Conservation (phyloP, 257 asterid species). For the Salvia splendens region DNA sequence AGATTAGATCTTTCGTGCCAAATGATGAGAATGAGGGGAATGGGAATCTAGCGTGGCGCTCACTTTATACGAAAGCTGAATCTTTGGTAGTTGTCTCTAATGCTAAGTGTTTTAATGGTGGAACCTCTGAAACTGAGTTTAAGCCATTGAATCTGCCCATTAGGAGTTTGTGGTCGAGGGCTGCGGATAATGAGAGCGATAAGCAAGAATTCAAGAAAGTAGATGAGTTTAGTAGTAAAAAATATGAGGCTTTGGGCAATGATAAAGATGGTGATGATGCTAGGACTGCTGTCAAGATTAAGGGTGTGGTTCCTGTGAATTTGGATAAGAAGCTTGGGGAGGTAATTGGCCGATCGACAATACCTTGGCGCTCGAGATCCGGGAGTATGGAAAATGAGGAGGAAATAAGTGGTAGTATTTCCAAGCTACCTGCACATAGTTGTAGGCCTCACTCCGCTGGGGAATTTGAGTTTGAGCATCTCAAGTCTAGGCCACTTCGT, state of each 20-base stretch:
- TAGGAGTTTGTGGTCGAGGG: constrained; percentile 65
- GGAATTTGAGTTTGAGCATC: constrained; percentile 51
- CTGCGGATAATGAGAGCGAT: constrained; percentile 38
- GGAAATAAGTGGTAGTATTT: not conserved
- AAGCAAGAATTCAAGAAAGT: constrained; percentile 31
- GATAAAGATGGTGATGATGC: constrained; percentile 30
- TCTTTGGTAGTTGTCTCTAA: constrained; percentile 59
- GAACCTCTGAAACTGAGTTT: constrained; percentile 38
- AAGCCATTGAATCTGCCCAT: constrained; percentile 78
- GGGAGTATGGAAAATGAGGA: constrained; percentile 40
- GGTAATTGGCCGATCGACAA: constrained; percentile 39
- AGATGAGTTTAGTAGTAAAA: constrained; percentile 20
- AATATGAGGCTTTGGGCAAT: constrained; percentile 32
- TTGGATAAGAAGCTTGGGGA: constrained; percentile 65
- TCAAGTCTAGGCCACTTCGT: constrained; percentile 39
- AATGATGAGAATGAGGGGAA: constrained; percentile 29
- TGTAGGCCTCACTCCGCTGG: constrained; percentile 60
- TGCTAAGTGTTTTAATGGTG: constrained; percentile 41
- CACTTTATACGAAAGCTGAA: constrained; percentile 49
- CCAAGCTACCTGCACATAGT: constrained; percentile 35
- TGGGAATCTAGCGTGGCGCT: constrained; percentile 42
- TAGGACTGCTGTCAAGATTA: constrained; percentile 34
- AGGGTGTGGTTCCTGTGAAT: constrained; percentile 58
- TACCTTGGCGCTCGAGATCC: constrained; percentile 58
- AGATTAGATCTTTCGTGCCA: constrained; percentile 38